A percentile compares a stretch with the other conserved stretches of the same genome.
Evolutionary conservation across 176 grass and related monocot genomes (phyloP).

Genomic region (Triticum aestivum): DNA sequence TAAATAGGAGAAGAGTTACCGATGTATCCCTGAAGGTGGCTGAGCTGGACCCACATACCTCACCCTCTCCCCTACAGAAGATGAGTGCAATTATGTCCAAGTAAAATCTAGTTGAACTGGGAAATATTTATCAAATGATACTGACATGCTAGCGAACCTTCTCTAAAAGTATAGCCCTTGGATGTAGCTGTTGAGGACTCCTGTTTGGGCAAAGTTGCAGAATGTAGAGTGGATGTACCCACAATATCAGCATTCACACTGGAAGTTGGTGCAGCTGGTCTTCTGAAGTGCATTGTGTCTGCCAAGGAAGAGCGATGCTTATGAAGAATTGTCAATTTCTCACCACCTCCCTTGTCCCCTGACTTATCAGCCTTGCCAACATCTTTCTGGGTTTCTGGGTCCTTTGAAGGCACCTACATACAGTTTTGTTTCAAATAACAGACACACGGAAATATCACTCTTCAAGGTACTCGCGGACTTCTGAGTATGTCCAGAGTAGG

Average conservation of each 20-base stretch:
- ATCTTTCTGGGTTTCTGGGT: constrained; percentile 77
- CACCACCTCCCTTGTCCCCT: constrained; percentile 41
- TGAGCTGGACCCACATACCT: constrained; percentile 67
- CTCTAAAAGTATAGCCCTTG: constrained; percentile 94
- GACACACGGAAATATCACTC: background rate
- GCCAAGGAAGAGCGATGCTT: constrained; percentile 64
- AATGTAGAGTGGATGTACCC: constrained; percentile 77
- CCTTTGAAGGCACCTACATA: constrained; percentile 63
- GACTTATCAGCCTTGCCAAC: constrained; percentile 56
- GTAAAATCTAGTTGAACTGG: constrained; percentile 18
- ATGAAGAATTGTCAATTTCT: constrained; percentile 58
- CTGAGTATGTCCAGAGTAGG: constrained; percentile 14
- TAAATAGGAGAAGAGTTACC: constrained; percentile 41
- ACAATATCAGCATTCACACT: constrained; percentile 97
- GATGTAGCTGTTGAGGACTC: constrained; percentile 91
- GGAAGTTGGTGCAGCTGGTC: constrained; percentile 71
- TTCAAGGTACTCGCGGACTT: background rate
- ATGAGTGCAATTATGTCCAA: constrained; percentile 7
- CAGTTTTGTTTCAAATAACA: constrained; percentile 17
- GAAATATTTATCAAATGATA: constrained; percentile 8
- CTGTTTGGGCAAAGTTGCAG: constrained; percentile 79
- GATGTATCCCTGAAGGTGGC: constrained; percentile 44
- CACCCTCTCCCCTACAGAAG: constrained; percentile 80
- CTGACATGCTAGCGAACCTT: constrained; percentile 50
- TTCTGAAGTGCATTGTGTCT: constrained; percentile 66